Evolutionary conservation across 163 green algal species (phyloP).

Genomic region (Prototheca cutis): DNA sequence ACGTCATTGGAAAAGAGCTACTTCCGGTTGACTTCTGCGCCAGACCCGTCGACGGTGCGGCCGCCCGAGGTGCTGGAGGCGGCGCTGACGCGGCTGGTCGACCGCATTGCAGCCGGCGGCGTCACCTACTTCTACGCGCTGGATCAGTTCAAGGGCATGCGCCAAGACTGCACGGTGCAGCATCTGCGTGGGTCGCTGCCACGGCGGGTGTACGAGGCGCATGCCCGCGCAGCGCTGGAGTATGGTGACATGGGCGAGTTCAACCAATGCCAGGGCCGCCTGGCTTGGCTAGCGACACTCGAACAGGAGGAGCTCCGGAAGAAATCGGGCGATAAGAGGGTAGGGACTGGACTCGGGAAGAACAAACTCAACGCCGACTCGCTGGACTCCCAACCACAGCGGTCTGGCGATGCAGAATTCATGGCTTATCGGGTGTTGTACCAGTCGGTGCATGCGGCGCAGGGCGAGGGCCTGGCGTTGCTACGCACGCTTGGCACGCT

Average conservation of each 20-base stretch:
- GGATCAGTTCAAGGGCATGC: constrained; percentile 89
- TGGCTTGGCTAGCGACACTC: constrained; percentile 53
- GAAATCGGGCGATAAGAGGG: not conserved
- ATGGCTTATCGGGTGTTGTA: constrained; percentile 76
- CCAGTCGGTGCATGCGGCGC: constrained; percentile 46
- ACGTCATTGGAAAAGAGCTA: constrained; percentile 79
- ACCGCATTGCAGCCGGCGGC: constrained; percentile 28
- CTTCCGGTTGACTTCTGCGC: constrained; percentile 69
- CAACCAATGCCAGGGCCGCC: constrained; percentile 83
- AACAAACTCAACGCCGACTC: too few species aligned
- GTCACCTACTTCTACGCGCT: constrained; percentile 61
- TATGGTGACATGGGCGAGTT: constrained; percentile 79
- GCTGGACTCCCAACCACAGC: not conserved
- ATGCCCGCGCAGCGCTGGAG: constrained; percentile 67
- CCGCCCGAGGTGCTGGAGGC: constrained; percentile 52
- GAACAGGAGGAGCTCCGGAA: too few species aligned
- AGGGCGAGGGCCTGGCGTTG: constrained; percentile 45
- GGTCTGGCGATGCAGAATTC: too few species aligned
- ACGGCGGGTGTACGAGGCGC: constrained; percentile 62
- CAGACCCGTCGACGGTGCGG: constrained; percentile 59
- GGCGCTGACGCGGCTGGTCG: constrained; percentile 54
- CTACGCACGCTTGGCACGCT: constrained; percentile 42
- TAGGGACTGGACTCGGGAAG: too few species aligned
- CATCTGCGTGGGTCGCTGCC: constrained; percentile 53
- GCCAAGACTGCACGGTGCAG: constrained; percentile 86